Conservation (phyloP, 139 green algal genomes). For the Dunaliella primolecta region DNA sequence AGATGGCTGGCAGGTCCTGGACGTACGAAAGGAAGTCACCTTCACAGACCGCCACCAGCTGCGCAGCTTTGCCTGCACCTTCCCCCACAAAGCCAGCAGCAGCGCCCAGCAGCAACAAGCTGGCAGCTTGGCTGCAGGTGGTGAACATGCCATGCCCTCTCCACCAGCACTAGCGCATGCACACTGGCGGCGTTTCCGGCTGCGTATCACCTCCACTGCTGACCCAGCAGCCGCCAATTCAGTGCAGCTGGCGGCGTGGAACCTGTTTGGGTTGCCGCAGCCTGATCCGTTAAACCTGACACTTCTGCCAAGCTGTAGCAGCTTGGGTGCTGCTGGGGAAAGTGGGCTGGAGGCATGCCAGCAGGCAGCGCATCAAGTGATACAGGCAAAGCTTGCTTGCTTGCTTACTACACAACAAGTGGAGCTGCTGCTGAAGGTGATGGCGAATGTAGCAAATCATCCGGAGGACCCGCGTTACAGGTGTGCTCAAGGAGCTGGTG, state of each 20-base stretch:
- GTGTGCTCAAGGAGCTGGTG: background rate
- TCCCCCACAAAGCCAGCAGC: background rate
- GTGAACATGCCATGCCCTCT: background rate
- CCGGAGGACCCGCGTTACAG: conserved; percentile 10
- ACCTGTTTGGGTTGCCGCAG: conserved; percentile 39
- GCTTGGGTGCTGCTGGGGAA: no score
- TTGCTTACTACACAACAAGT: background rate
- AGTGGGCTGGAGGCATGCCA: background rate
- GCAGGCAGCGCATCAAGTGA: background rate
- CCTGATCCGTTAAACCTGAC: background rate
- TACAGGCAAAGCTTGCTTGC: background rate
- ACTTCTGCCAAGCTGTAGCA: no score
- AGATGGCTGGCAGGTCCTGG: conserved; percentile 22
- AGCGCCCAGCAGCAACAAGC: background rate
- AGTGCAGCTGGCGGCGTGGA: conserved; percentile 61
- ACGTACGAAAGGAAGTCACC: conserved; percentile 29
- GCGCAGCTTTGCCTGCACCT: conserved; percentile 22
- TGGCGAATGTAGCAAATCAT: conserved; percentile 11
- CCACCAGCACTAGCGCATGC: background rate
- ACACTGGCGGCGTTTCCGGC: conserved; percentile 30
- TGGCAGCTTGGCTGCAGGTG: background rate
- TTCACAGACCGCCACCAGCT: conserved; percentile 49
- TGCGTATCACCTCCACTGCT: conserved; percentile 43
- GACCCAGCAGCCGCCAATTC: conserved; percentile 58
- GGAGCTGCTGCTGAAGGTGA: conserved; percentile 11